Evolutionary conservation across 768 basidiomycete genomes (phyloP), one percentile per base, ranked within the genome.

Genomic region (Psilocybe cubensis): DNA sequence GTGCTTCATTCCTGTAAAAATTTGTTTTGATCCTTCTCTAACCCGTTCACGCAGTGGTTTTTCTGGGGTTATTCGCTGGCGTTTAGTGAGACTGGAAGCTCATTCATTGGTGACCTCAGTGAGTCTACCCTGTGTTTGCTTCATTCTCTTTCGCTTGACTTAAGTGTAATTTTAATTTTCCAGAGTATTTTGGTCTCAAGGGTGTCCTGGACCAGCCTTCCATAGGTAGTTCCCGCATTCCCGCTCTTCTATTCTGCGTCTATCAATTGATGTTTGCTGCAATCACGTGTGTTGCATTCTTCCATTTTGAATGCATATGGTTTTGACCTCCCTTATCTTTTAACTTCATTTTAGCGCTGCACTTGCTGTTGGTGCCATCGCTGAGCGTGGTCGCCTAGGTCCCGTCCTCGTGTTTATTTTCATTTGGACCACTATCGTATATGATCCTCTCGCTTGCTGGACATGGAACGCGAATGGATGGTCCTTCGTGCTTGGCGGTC

Each of bases 21-120:
- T 23, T 17, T 29, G 43, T 38, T 11, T 45, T 33, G 6, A 2
- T 12, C 9, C 20, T 2, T n/a, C 23, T 35, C 25, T n/a, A 46
- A 38, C 24, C n/a, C 35, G 7, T 28, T 58, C 58, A n/a, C n/a
- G 14, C 62, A 94, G 89, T 96, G 94, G 94, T 95, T 94, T 79
- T 95, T 96, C 81, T 97, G 96, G 96, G 96, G 96, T 2, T 98
- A 83, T 76, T 95, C 94, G 1, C 79, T 98, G 21, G 84, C 96
- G 0, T 98, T 98, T 76, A 90, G 88, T 58, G 91, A 93, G 12
- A 84, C 81, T 0, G 92, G 80, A 4, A 78, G 74, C 59, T 60
- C 64, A n/a, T 98, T 81, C 72, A 96, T 99, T 59, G 96, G 96
- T 9, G 77, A 96, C 64, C 81, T 99, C 29, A 79, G 91, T 89